Base-by-base conservation (phyloP, 1,284 basidiomycete genomes). In the Caloboletus firmus region DNA sequence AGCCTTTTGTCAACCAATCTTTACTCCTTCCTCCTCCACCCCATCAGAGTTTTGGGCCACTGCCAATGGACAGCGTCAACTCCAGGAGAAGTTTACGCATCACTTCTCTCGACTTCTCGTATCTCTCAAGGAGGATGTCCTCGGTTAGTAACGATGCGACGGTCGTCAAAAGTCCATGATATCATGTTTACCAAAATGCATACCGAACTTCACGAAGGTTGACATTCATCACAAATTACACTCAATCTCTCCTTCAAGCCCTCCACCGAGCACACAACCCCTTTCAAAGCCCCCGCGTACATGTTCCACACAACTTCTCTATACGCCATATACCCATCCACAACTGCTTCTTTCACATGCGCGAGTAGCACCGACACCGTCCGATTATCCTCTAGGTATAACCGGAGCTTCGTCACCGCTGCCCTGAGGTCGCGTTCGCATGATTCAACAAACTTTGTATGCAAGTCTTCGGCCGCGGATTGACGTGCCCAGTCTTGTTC, bases 361-460 rank as follows among this genome's bases (percentile, higher is more conserved):
- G 83, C 82, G 18, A 95, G 70, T 46, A 96, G 73, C 4, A 95
- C 85, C 2, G 75, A 75, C 32, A 89, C 89, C 8, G 92, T 93
- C 55, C 87, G 79, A 59, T 82, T 79, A 59, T 93, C 90, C 59
- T 89, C 85, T 13, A 97, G 78, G 66, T 94, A 96, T 52, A 91
- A 63, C 64, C 80, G 76, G 60, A 94, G 70, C 45, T 82, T 76
- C 7, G 69, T 76, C 15, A 83, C 77, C 58, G 76, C 80, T 2
- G 71, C 70, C 26, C 78, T 78, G n/a, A 92, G 72, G 60, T 87
- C 82, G 3, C 77, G 73, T 60, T 80, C 78, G 53, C 81, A 81
- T 1, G 76, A 68, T 11, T 66, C 65, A 48, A 77, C 74, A 70
- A 88, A 89, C 35, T 75, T 74, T 3, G 75, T 73, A 55, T 88